Evolutionary conservation across 805 yeast species (phyloP), one percentile per base, ranked within the genome.

Genomic region (Suhomyces emberorum): DNA sequence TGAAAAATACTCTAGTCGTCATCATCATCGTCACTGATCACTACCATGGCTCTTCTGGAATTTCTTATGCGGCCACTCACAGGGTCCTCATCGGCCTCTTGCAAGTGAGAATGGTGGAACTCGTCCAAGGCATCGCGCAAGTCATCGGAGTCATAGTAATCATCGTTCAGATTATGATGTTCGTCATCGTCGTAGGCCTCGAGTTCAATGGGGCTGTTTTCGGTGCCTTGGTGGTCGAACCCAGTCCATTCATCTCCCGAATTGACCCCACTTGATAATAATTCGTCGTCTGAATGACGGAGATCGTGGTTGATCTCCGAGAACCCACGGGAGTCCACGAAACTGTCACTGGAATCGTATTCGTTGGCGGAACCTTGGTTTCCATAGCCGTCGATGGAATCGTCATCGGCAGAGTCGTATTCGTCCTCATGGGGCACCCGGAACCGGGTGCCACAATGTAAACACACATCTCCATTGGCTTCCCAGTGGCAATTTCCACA

Each of bases 401-500:
- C 63, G 22, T 59, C 68, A 19, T 64, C 69, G 4, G 59, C 67
- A 6, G 64, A 61, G 27, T 66, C 70, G 32, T 57, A 55, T 8
- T 34, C 21, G 29, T 55, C 55, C 22, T 49, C 63, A 15, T 53
- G 52, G 2, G 66, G 55, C 6, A 51, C 44, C 16, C 69, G 50
- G 42, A 82, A 70, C 21, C 77, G 54, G 39, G 76, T 61, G 4
- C 83, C 82, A 56, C 93, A 84, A 49, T 83, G 83, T 4, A 76
- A 68, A 49, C 93, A 84, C n/a, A 59, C 65, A 3, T 70, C 60
- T 0, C 85, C 88, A 42, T 76, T 76, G 1, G 83, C 78, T 49
- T 84, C 91, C 91, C 91, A 84, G 49, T 80, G 88, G 54, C 93
- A 84, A 38, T 76, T 73, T 6, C 83, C 76, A 51, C 93, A 84